These are phyloP conservation scores for Paracamarosporium sp. DNA, from an alignment of 2,329 filamentous ascomycete species.

Conservation along the genomic window DNA sequence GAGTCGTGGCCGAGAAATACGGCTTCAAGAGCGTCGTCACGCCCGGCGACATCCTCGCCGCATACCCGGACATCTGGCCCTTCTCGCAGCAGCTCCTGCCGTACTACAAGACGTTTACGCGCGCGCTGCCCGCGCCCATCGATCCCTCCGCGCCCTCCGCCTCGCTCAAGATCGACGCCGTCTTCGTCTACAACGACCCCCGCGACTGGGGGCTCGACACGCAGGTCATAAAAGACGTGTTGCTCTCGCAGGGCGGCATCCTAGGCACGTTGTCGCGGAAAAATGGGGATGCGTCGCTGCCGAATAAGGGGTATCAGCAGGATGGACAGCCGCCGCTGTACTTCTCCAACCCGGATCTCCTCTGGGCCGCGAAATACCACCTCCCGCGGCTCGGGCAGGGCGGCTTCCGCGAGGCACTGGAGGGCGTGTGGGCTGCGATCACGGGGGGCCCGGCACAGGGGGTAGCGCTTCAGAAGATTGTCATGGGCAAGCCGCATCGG, in stretches of 20 bases:
- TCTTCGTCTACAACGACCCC: conserved; percentile 95
- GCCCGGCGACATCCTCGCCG: conserved; percentile 80
- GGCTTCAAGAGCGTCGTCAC: conserved; percentile 74
- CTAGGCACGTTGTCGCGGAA: conserved; percentile 78
- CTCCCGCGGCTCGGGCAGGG: conserved; percentile 90
- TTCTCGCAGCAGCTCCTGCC: conserved; percentile 73
- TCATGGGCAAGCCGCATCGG: conserved; percentile 83
- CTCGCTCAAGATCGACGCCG: conserved; percentile 80
- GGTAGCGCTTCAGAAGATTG: conserved; percentile 64
- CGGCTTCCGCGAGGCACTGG: conserved; percentile 82
- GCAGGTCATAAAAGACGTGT: conserved; percentile 81
- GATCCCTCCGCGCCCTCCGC: conserved; percentile 54
- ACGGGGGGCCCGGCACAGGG: conserved; percentile 65
- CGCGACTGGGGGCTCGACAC: conserved; percentile 94
- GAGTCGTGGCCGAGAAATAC: conserved; percentile 72
- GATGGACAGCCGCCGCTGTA: conserved; percentile 82
- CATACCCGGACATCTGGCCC: conserved; percentile 80
- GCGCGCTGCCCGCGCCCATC: conserved; percentile 63
- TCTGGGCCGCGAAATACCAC: conserved; percentile 87
- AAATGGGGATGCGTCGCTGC: conserved; percentile 70
- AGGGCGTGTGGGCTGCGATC: conserved; percentile 77
- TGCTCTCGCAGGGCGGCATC: conserved; percentile 79
- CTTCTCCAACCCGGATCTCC: conserved; percentile 89
- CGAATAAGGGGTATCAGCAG: conserved; percentile 80
- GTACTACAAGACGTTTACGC: conserved; percentile 66